Evolutionary conservation across 2,329 filamentous ascomycete genomes (phyloP), one percentile per base, ranked within the genome.

Genomic region (Ciborinia camelliae): DNA sequence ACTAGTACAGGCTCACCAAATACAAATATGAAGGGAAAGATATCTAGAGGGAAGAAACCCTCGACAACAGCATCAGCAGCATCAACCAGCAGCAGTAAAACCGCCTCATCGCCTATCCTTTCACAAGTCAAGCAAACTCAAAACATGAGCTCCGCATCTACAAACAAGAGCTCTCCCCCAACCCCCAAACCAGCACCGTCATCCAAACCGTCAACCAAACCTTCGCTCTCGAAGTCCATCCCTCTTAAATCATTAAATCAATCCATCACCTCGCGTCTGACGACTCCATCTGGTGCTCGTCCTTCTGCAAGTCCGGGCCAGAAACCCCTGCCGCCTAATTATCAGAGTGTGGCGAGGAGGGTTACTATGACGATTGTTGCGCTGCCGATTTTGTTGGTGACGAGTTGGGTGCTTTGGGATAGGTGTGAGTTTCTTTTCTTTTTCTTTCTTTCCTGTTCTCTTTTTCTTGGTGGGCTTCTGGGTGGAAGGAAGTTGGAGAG

Each of bases 361-460:
- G 66, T 74, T 23, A 74, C 72, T 6, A 71, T 69, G 67, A 64
- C 68, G 30, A 74, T 75, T 66, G 72, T 75, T 10, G 74, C 73
- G 0, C 43, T 74, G 68, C 74, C 74, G 23, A 73, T 75, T 66
- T 48, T 65, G 18, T 67, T 75, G 63, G 74, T 74, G 12, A 75
- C 74, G 41, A 74, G 73, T 58, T 75, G 71, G 62, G 68, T 74
- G 28, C 60, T 75, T n/a, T 75, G 71, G 62, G 65, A 75, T 52
- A 67, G 73, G 70, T 61, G 74, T 75, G 51, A 68, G 73, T 70
- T 30, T 7, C 62, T 2, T 18, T 37, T 35, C 41, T 58, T 41
- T 43, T 18, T 26, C 30, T 48, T 45, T 23, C 14, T 41, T 37
- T n/a, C n/a, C n/a, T n/a, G n/a, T n/a, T n/a, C n/a, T n/a, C n/a